phyloP scores from a whole-genome alignment of 164 flowering plant species.

The Malania oleifera region DNA sequence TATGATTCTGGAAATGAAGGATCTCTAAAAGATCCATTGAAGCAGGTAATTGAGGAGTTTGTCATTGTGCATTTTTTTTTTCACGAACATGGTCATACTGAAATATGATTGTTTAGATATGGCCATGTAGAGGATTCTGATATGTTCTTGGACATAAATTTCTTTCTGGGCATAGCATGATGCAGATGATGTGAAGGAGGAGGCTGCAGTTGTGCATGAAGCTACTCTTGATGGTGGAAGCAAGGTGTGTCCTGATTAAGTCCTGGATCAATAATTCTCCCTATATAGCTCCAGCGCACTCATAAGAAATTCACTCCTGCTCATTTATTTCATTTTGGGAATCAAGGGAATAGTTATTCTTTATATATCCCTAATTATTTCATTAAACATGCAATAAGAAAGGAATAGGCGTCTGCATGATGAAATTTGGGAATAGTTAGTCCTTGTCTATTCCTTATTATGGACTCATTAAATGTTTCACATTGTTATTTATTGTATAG shows the following conservation, averaged over 20 bases:
- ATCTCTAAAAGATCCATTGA: constrained; percentile 16
- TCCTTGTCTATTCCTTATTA: too few species aligned
- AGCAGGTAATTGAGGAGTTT: constrained; percentile 22
- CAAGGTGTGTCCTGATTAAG: constrained; percentile 21
- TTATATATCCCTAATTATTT: too few species aligned
- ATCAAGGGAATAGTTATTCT: too few species aligned
- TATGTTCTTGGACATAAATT: constrained; percentile 5
- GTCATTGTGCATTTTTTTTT: constrained; percentile 1
- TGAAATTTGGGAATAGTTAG: too few species aligned
- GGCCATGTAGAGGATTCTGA: too few species aligned
- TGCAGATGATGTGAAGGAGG: constrained; percentile 24
- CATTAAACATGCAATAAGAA: too few species aligned
- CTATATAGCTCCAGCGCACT: neutral
- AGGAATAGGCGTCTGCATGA: too few species aligned
- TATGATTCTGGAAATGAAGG: constrained; percentile 22
- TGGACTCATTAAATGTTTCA: too few species aligned
- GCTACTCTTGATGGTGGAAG: constrained; percentile 27
- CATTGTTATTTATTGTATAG: too few species aligned
- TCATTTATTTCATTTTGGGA: neutral
- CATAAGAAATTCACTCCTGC: constrained; percentile 1
- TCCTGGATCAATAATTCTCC: constrained; percentile 18
- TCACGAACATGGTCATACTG: neutral
- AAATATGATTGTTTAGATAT: neutral
- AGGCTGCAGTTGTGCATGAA: constrained; percentile 26
- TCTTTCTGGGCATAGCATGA: constrained; percentile 21